Evolutionary conservation across 2,329 filamentous ascomycete genomes (phyloP).

Genomic region (Westerdykella sp.): DNA sequence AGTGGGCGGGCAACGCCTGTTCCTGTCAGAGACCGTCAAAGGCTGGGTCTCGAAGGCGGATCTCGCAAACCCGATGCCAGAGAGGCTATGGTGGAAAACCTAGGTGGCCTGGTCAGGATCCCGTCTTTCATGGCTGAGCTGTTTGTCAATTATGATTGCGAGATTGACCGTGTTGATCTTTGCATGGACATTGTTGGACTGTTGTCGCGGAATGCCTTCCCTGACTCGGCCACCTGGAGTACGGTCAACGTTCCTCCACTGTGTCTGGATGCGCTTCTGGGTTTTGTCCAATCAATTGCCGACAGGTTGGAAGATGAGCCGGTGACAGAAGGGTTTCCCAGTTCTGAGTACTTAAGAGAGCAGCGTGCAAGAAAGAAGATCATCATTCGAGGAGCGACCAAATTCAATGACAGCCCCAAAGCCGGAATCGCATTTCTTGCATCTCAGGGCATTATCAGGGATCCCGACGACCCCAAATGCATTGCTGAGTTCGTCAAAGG

Average conservation of each 20-base stretch:
- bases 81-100: conserved; percentile 96
- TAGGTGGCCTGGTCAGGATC: conserved; percentile 86
- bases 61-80: conserved; percentile 87
- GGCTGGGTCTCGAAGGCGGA: conserved; percentile 85
- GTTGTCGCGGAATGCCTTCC: conserved; percentile 87
- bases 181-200: conserved; percentile 95
- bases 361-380: conserved; percentile 76
- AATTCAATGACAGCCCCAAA: conserved; percentile 95
- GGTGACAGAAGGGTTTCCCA: conserved; percentile 58
- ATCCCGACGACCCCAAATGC: conserved; percentile 64
- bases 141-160: conserved; percentile 97
- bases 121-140: conserved; percentile 91
- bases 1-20: conserved; percentile 88
- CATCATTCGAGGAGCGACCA: conserved; percentile 78
- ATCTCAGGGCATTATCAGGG: conserved; percentile 76
- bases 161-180: conserved; percentile 81
- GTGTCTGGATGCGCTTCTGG: conserved; percentile 83
- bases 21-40: conserved; percentile 84
- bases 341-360: conserved; percentile 58
- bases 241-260: conserved; percentile 95
- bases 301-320: conserved; percentile 73
- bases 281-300: conserved; percentile 86
- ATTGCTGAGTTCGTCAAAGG: conserved; percentile 84
- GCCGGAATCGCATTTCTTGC: conserved; percentile 79
- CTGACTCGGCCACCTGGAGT: conserved; percentile 97